Conservation (phyloP, 2,329 filamentous ascomycete species). For the Macroventuria anomochaeta region DNA sequence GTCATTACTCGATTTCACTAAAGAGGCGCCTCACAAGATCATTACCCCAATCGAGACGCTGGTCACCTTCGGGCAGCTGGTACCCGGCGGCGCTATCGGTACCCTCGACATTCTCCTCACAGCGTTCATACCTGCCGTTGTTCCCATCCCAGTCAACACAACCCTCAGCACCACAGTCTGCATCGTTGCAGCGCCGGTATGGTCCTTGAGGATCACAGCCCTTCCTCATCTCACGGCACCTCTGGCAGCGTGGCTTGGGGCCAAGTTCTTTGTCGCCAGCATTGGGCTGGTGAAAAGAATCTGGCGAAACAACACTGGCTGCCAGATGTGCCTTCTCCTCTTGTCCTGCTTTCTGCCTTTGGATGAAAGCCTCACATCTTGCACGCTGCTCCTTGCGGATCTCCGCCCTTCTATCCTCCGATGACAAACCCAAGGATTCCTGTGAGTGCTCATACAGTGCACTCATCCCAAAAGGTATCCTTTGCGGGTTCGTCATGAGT, state of each 20-base stretch:
- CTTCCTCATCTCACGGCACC: slow-evolving; percentile 99
- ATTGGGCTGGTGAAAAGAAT: slow-evolving; percentile 65
- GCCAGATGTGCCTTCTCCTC: background rate
- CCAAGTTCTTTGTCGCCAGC: slow-evolving; percentile 90
- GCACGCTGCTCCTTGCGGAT: background rate
- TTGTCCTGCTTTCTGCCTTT: too few relatives aligned
- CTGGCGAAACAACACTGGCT: slow-evolving; percentile 61
- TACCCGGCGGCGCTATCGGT: slow-evolving; percentile 3
- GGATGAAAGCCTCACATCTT: background rate
- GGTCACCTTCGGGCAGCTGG: slow-evolving; percentile 18
- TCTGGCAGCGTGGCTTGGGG: slow-evolving; percentile 94
- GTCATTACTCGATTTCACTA: slow-evolving; percentile 27
- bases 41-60: slow-evolving; percentile 35
- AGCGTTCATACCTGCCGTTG: slow-evolving; percentile 93
- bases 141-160: slow-evolving; percentile 98
- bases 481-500: background rate
- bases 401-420: background rate
- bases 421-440: background rate
- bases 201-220: slow-evolving; percentile 96
- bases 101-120: background rate
- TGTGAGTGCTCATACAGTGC: background rate
- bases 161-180: slow-evolving; percentile 87
- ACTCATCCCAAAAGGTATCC: too few relatives aligned
- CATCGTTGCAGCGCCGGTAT: slow-evolving; percentile 93
- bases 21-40: slow-evolving; percentile 31